These are phyloP conservation scores for Dendrobium chrysotoxum DNA, from an alignment of 106 monocot species.

Conservation along the genomic window DNA sequence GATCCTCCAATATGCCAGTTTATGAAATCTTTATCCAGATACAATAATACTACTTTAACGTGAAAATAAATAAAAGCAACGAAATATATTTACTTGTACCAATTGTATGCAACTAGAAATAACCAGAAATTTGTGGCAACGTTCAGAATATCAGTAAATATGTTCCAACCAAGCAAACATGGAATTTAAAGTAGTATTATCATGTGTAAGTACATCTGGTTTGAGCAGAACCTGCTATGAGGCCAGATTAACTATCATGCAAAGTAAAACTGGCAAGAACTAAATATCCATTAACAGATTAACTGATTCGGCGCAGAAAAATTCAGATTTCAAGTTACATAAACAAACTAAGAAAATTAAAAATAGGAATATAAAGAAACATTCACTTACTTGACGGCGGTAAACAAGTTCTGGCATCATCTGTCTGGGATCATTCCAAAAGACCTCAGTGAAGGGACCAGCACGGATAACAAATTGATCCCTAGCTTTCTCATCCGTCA, in stretches of 20 bases:
- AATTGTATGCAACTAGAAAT: background rate
- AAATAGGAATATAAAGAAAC: background rate
- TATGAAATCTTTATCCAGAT: background rate
- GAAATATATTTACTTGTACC: background rate
- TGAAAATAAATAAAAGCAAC: background rate
- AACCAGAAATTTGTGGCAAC: background rate
- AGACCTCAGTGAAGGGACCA: conserved; percentile 61
- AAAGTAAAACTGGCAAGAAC: background rate
- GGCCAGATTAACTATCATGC: background rate
- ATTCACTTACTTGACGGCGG: conserved; percentile 58
- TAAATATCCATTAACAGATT: background rate
- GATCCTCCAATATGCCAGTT: too few relatives aligned
- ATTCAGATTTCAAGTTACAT: background rate
- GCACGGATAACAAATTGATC: conserved; percentile 96
- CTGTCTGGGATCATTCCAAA: conserved; percentile 88
- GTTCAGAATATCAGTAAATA: background rate
- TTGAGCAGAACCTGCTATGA: background rate
- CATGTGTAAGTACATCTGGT: background rate
- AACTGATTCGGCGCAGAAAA: background rate
- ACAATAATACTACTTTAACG: background rate
- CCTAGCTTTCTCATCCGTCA: conserved; percentile 82
- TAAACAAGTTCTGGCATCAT: conserved; percentile 75
- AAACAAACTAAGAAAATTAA: background rate
- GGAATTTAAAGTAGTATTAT: background rate
- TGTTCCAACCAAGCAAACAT: background rate